Evolutionary conservation across 495 filamentous ascomycete species (phyloP).

Genomic region (Daldinia childiae): DNA sequence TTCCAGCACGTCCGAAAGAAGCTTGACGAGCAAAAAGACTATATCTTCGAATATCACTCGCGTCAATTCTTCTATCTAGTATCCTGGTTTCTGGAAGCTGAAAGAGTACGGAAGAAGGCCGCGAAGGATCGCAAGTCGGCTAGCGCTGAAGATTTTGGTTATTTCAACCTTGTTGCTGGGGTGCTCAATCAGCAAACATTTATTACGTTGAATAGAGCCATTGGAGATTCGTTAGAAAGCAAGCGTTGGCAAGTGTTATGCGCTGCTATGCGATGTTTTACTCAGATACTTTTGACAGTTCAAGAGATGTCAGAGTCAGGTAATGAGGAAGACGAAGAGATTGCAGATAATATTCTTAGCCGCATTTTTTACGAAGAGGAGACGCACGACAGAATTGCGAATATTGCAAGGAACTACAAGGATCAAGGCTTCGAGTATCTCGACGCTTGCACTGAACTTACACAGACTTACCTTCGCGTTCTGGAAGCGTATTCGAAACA

Average conservation of each 20-base stretch:
- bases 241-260: slow-evolving; percentile 89
- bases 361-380: slow-evolving; percentile 98
- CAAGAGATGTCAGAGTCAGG: slow-evolving; percentile 90
- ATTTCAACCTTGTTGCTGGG: slow-evolving; percentile 84
- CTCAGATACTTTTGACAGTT: slow-evolving; percentile 85
- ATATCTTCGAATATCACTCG: slow-evolving; percentile 75
- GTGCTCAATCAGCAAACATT: slow-evolving; percentile 95
- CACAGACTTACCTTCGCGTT: slow-evolving; percentile 90
- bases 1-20: slow-evolving; percentile 87
- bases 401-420: slow-evolving; percentile 83
- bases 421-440: slow-evolving; percentile 94
- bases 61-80: slow-evolving; percentile 93
- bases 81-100: slow-evolving; percentile 93
- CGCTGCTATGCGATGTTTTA: slow-evolving; percentile 90
- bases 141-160: slow-evolving; percentile 69
- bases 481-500: slow-evolving; percentile 94
- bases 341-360: slow-evolving; percentile 96
- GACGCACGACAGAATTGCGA: slow-evolving; percentile 85
- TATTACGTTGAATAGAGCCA: slow-evolving; percentile 81
- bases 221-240: slow-evolving; percentile 79
- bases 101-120: slow-evolving; percentile 74
- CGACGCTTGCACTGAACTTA: slow-evolving; percentile 89
- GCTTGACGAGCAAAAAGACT: slow-evolving; percentile 89
- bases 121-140: slow-evolving; percentile 57
- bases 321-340: slow-evolving; percentile 93